Evolutionary conservation across 108 stramenopile genomes (phyloP).

Genomic region (Discostella stelligeroides): DNA sequence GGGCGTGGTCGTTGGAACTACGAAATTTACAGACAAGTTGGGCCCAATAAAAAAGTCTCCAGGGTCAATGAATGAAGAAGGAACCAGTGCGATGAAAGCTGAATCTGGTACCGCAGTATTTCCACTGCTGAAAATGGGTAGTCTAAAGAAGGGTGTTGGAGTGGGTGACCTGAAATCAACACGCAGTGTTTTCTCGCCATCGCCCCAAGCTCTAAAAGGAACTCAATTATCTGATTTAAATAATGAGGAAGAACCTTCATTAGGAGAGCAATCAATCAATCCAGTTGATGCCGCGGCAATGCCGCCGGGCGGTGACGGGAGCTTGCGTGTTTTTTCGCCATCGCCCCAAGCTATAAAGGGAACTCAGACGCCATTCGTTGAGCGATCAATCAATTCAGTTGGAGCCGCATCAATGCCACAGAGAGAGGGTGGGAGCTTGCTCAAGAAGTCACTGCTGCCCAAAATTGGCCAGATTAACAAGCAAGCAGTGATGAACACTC

Average conservation of each 20-base stretch:
- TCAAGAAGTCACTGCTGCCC: background rate
- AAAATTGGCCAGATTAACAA: background rate
- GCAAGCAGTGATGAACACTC: background rate
- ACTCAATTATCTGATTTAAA: background rate
- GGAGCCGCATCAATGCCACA: background rate
- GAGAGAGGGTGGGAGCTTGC: background rate
- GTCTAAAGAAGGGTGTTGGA: conserved; percentile 2
- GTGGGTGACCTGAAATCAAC: no score
- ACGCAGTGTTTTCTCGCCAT: no score
- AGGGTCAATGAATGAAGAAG: no score
- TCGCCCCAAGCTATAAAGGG: conserved; percentile 1
- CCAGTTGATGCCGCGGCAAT: no score
- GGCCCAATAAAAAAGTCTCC: no score
- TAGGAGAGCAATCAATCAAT: no score
- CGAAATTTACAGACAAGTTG: background rate
- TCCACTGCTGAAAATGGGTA: background rate
- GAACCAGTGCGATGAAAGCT: background rate
- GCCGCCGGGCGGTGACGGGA: no score
- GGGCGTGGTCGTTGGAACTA: background rate
- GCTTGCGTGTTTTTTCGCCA: background rate
- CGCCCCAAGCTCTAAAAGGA: background rate
- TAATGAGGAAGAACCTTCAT: background rate
- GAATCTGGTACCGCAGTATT: background rate
- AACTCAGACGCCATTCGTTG: no score
- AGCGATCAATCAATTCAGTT: background rate